phyloP scores from a whole-genome alignment of 768 basidiomycete species.

The Baorangia bicolor region DNA sequence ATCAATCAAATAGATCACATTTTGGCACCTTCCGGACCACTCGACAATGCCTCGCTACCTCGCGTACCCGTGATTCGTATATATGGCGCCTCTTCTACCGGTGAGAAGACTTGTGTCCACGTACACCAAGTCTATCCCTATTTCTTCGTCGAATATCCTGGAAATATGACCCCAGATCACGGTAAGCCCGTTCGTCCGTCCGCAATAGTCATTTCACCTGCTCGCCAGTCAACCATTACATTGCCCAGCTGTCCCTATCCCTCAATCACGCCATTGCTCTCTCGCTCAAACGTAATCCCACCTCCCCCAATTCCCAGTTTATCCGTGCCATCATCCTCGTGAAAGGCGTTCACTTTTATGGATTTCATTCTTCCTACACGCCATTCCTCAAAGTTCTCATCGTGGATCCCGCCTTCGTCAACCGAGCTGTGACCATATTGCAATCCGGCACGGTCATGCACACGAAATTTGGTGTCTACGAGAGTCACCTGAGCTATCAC shows the following conservation, averaged over 20 bases:
- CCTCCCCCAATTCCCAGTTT: conserved; percentile 54
- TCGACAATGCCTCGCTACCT: conserved; percentile 62
- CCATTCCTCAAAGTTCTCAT: conserved; percentile 89
- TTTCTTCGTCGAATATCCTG: conserved; percentile 82
- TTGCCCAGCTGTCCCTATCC: conserved; percentile 64
- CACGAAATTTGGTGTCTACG: conserved; percentile 76
- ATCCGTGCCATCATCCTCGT: conserved; percentile 79
- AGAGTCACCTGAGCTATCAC: conserved; percentile 85
- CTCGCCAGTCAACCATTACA: conserved; percentile 68
- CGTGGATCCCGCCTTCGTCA: conserved; percentile 65
- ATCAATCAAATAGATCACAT: conserved; percentile 65
- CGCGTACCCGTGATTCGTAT: conserved; percentile 82
- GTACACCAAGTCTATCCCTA: conserved; percentile 95
- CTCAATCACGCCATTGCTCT: conserved; percentile 86
- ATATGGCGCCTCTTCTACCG: conserved; percentile 77
- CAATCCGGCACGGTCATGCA: conserved; percentile 82
- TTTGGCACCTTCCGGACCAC: conserved; percentile 53
- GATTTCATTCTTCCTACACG: conserved; percentile 79
- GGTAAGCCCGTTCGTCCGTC: conserved; percentile 43
- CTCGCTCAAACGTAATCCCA: conserved; percentile 72
- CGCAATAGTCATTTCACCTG: background rate
- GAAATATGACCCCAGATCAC: conserved; percentile 56
- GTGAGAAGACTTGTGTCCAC: conserved; percentile 81
- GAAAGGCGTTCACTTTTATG: conserved; percentile 96
- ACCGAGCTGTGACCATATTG: conserved; percentile 71